phyloP scores from a whole-genome alignment of 208 protist species.

The Crithidia acanthocephali region DNA sequence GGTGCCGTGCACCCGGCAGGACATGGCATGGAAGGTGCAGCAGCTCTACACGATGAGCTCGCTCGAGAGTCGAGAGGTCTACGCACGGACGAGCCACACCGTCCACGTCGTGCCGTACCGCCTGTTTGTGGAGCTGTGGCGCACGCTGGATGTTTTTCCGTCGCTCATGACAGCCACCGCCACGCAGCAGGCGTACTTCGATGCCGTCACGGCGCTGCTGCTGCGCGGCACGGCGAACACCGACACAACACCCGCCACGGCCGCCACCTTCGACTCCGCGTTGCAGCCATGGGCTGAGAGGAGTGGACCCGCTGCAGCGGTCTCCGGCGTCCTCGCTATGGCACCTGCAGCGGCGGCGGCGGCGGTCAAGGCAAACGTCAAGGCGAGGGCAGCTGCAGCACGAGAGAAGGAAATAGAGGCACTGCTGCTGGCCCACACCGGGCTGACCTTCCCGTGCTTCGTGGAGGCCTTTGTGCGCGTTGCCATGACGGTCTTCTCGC shows the following conservation, averaged over 20 bases:
- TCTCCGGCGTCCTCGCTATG: neutral
- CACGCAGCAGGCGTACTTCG: constrained; percentile 56
- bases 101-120: constrained; percentile 42
- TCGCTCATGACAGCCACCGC: constrained; percentile 46
- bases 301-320: neutral
- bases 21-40: constrained; percentile 43
- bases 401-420: constrained; percentile 6
- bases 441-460: constrained; percentile 63
- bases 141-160: constrained; percentile 72
- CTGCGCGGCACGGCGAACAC: constrained; percentile 41
- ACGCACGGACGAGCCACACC: constrained; percentile 21
- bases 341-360: neutral
- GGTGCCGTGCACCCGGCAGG: constrained; percentile 27
- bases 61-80: constrained; percentile 29
- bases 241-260: too few relatives aligned
- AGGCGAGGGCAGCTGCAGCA: neutral
- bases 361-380: neutral
- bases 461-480: constrained; percentile 79
- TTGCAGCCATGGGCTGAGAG: neutral
- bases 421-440: constrained; percentile 30
- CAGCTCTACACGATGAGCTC: constrained; percentile 37
- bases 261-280: constrained; percentile 2
- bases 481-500: constrained; percentile 73
- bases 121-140: constrained; percentile 57
- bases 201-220: constrained; percentile 53